These are phyloP conservation scores for Malassezia slooffiae DNA, from an alignment of 1,284 basidiomycete genomes.

Conservation along the genomic window DNA sequence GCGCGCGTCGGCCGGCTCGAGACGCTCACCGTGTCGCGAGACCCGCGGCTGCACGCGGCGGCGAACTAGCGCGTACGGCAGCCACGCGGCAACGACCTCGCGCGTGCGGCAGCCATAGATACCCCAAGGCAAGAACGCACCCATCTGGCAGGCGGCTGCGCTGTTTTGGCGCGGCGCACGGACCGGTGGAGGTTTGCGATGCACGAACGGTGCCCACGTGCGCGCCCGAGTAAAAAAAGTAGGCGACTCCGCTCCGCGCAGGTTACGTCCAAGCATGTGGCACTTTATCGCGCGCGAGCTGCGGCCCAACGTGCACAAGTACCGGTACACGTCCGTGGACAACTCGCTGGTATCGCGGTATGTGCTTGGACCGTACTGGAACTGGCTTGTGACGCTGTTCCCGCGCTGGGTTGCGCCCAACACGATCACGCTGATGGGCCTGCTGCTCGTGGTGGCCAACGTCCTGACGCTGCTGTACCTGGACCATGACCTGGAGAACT, in stretches of 20 bases:
- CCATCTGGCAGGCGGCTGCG: too few species aligned
- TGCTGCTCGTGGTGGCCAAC: slow-evolving; percentile 71
- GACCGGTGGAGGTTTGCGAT: too few species aligned
- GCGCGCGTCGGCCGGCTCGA: too few species aligned
- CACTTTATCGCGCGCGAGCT: slow-evolving; percentile 49
- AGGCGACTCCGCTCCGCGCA: neutral
- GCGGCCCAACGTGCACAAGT: slow-evolving; percentile 51
- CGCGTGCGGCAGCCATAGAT: too few species aligned
- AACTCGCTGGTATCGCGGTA: slow-evolving; percentile 58
- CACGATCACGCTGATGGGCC: slow-evolving; percentile 54
- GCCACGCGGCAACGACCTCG: too few species aligned
- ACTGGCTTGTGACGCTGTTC: slow-evolving; percentile 81
- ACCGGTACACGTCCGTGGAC: slow-evolving; percentile 55
- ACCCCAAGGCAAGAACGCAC: too few species aligned
- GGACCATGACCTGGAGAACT: slow-evolving; percentile 27
- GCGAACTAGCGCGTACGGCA: too few species aligned
- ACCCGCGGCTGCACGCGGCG: too few species aligned
- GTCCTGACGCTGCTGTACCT: slow-evolving; percentile 60
- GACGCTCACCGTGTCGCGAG: too few species aligned
- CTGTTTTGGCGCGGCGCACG: too few species aligned
- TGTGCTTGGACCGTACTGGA: slow-evolving; percentile 85
- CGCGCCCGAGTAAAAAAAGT: too few species aligned
- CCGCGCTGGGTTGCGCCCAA: slow-evolving; percentile 82
- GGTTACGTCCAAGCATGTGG: slow-evolving; percentile 13
- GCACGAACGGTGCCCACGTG: too few species aligned